Evolutionary conservation across 1,284 basidiomycete genomes (phyloP).

Genomic region (Peniophora sp.): DNA sequence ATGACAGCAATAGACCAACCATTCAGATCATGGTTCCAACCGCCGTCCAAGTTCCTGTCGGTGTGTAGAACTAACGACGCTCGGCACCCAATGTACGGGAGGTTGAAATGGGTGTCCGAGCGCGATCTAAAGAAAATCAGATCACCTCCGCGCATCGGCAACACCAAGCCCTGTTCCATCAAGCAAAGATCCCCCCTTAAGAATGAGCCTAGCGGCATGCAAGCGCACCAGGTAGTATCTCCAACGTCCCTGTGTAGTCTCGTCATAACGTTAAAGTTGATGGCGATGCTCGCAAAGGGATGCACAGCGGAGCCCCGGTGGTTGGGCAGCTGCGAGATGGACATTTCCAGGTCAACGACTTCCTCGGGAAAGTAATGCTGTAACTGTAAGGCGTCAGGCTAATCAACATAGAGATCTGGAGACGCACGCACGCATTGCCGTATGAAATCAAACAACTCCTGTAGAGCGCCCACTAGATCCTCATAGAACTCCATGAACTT

Average conservation of each 20-base stretch:
- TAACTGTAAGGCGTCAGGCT: background rate
- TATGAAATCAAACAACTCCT: background rate
- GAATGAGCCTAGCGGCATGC: conserved; percentile 5
- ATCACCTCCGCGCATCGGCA: conserved; percentile 4
- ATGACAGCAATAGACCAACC: no score
- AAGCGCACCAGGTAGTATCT: conserved; percentile 2
- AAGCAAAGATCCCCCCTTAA: conserved; percentile 4
- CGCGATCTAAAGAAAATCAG: conserved; percentile 2
- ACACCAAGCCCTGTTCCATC: conserved; percentile 2
- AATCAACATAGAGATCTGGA: background rate
- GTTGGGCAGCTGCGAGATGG: background rate
- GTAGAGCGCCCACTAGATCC: background rate
- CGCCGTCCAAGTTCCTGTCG: background rate
- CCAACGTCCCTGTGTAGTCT: conserved; percentile 3
- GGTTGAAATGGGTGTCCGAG: conserved; percentile 7
- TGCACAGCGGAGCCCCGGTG: background rate
- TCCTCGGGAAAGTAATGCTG: background rate
- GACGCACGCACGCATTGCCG: background rate
- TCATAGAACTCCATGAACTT: background rate
- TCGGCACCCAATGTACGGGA: conserved; percentile 3
- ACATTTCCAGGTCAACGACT: background rate
- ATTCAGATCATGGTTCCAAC: no score
- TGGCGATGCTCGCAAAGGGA: conserved; percentile 6
- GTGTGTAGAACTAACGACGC: conserved; percentile 1
- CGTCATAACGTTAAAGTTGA: conserved; percentile 8